Conservation (phyloP, 768 basidiomycete species). For the Lenzites betulinus region DNA sequence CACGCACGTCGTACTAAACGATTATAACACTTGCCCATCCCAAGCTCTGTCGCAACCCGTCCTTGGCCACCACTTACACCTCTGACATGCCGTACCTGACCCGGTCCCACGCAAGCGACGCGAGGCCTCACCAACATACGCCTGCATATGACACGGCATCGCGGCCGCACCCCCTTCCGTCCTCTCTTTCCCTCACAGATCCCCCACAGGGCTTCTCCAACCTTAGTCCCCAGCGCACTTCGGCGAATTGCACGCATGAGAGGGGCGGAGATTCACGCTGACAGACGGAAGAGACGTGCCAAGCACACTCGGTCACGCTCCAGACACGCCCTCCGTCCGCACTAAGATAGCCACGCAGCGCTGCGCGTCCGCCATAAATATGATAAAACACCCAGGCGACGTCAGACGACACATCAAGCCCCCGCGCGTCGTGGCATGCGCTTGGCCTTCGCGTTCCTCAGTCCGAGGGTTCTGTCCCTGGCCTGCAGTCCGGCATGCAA, state of each 20-base stretch:
- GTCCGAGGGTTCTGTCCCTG: too few relatives aligned
- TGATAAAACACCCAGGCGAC: not conserved
- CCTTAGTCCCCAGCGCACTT: constrained; percentile 33
- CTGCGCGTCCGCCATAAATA: too few relatives aligned
- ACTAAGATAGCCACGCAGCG: not conserved
- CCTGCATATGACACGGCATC: not conserved
- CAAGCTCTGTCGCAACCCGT: not conserved
- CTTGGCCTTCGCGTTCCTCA: not conserved
- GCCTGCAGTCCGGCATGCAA: too few relatives aligned
- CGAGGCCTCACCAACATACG: not conserved
- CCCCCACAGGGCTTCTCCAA: not conserved
- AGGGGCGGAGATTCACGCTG: not conserved
- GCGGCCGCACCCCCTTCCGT: not conserved
- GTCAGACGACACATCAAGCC: not conserved
- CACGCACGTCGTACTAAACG: not conserved
- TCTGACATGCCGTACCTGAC: constrained; percentile 5
- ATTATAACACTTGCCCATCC: not conserved
- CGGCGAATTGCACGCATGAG: not conserved
- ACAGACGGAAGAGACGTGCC: not conserved
- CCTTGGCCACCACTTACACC: not conserved
- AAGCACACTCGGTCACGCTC: not conserved
- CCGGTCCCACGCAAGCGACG: not conserved
- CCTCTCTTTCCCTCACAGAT: not conserved
- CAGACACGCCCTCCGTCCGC: not conserved
- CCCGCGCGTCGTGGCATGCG: too few relatives aligned